Conservation (phyloP, 2,329 filamentous ascomycete species). For the Cladophialophora bantiana region DNA sequence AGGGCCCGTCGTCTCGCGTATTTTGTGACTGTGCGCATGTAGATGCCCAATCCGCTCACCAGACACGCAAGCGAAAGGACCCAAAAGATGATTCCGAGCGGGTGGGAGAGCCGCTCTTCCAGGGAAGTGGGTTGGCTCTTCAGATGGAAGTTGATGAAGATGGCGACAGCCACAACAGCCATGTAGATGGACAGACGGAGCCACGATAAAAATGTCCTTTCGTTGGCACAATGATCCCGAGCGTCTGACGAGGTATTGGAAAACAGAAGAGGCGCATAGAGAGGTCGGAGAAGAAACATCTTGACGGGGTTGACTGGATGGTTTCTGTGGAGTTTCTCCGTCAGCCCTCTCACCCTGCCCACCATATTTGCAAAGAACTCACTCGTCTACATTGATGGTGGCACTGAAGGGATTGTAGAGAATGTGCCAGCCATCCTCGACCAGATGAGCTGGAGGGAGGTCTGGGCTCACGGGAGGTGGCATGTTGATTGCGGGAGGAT, state of each 20-base stretch:
- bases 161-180: conserved; percentile 85
- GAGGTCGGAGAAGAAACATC: conserved; percentile 60
- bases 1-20: conserved; percentile 81
- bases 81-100: conserved; percentile 91
- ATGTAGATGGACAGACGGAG: conserved; percentile 89
- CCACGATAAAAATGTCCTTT: conserved; percentile 85
- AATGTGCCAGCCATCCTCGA: conserved; percentile 35
- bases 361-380: conserved; percentile 5
- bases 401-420: conserved; percentile 38
- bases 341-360: background rate
- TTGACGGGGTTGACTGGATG: conserved; percentile 44
- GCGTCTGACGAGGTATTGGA: conserved; percentile 72
- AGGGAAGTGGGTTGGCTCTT: conserved; percentile 72
- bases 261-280: conserved; percentile 68
- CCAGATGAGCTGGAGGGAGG: background rate
- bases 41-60: conserved; percentile 79
- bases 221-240: conserved; percentile 70
- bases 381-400: conserved; percentile 35
- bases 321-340: conserved; percentile 7
- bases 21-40: conserved; percentile 80
- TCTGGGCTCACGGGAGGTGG: background rate
- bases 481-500: background rate
- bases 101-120: conserved; percentile 79
- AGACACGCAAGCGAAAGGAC: conserved; percentile 78
- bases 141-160: conserved; percentile 91